These are phyloP conservation scores for Anisogramma anomala DNA, from an alignment of 2,329 filamentous ascomycete genomes.

Conservation along the genomic window DNA sequence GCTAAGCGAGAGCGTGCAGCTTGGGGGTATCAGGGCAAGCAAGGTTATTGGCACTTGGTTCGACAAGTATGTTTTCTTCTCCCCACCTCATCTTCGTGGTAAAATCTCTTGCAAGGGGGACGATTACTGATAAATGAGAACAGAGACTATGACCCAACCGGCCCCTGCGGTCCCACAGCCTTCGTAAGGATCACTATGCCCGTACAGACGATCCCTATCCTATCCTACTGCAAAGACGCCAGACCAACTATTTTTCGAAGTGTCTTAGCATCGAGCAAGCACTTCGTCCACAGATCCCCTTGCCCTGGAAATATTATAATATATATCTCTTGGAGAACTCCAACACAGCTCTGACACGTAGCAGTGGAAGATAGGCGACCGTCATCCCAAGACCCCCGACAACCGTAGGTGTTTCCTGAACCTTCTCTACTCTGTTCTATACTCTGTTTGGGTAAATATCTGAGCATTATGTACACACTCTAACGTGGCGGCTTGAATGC, in stretches of 20 bases:
- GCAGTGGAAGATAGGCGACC: slow-evolving; percentile 64
- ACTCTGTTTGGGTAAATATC: slow-evolving; percentile 17
- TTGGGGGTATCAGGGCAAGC: slow-evolving; percentile 54
- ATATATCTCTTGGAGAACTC: no score
- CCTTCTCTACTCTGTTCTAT: slow-evolving; percentile 16
- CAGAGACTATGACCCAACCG: slow-evolving; percentile 54
- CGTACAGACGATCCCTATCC: no score
- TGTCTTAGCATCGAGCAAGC: no score
- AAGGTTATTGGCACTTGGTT: slow-evolving; percentile 69
- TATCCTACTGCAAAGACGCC: no score
- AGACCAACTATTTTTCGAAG: no score
- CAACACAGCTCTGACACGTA: no score
- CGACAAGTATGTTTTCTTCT: slow-evolving; percentile 41
- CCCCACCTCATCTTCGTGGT: neutral
- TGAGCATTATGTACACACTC: slow-evolving; percentile 3
- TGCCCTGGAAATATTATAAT: no score
- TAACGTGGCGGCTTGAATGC: no score
- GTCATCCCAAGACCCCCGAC: slow-evolving; percentile 22
- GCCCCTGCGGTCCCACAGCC: slow-evolving; percentile 61
- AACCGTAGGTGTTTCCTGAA: slow-evolving; percentile 20
- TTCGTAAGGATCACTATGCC: no score
- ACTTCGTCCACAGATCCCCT: no score
- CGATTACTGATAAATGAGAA: neutral
- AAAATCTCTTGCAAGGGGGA: neutral
- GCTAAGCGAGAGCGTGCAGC: slow-evolving; percentile 65